A percentile compares a stretch with the other conserved stretches of the same genome.
Evolutionary conservation across 257 asterid genomes (phyloP).

Genomic region (Mitragyna speciosa): DNA sequence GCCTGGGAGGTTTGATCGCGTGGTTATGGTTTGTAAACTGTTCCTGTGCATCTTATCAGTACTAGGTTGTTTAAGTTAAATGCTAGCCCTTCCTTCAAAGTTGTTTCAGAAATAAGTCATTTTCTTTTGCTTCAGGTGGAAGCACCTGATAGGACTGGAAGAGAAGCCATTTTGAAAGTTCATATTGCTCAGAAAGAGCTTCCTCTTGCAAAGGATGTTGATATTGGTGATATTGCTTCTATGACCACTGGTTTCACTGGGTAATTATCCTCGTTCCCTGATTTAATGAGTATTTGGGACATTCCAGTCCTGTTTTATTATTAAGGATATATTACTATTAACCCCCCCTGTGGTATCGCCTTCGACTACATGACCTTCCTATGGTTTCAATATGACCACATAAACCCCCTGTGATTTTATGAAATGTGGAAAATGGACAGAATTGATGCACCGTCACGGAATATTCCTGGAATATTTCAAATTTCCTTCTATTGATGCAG

Average conservation of each 20-base stretch:
- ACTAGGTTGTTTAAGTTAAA: conserved; percentile 15
- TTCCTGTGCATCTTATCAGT: conserved; percentile 8
- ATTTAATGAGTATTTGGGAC: neutral
- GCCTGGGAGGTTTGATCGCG: conserved; percentile 99
- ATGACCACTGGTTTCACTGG: conserved; percentile 99
- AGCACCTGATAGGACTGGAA: conserved; percentile 93
- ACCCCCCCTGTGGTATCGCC: too few relatives aligned
- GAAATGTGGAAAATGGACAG: too few relatives aligned
- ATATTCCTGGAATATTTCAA: too few relatives aligned
- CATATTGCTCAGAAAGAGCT: conserved; percentile 91
- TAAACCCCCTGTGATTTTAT: too few relatives aligned
- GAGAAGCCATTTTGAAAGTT: conserved; percentile 91
- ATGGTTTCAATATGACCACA: too few relatives aligned
- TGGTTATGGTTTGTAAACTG: conserved; percentile 62
- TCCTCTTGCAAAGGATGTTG: conserved; percentile 82
- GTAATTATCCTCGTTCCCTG: conserved; percentile 40
- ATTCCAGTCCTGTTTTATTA: neutral
- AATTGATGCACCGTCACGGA: too few relatives aligned
- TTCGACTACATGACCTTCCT: too few relatives aligned
- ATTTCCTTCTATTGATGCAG: too few relatives aligned
- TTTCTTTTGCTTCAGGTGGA: conserved; percentile 64
- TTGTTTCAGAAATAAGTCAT: conserved; percentile 19
- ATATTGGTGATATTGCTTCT: conserved; percentile 75
- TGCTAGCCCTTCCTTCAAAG: conserved; percentile 7
- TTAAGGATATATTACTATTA: too few relatives aligned